Percentiles rank a stretch among this genome's conserved stretches.
Evolutionary conservation across 305 asterid genomes (phyloP).

Genomic region (Solanum hybrid): DNA sequence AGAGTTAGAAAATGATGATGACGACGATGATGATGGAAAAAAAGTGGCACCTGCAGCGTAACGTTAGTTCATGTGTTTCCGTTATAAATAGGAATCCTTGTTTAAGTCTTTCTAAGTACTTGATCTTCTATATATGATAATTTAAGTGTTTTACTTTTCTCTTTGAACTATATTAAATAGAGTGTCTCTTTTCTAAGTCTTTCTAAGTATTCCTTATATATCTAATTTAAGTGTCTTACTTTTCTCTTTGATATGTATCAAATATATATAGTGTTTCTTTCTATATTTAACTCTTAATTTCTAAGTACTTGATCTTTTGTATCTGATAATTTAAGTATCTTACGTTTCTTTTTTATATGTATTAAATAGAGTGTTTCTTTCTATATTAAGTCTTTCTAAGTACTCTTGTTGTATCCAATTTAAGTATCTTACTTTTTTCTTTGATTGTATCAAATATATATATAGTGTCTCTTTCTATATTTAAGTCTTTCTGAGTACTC

Average conservation of each 20-base stretch:
- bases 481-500: not conserved
- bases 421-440: not conserved
- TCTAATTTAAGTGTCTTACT: not conserved
- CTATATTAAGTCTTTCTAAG: not conserved
- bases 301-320: not conserved
- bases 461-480: not conserved
- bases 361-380: too few species aligned
- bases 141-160: not conserved
- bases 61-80: not conserved
- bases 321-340: too few species aligned
- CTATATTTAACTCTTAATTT: not conserved
- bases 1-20: not conserved
- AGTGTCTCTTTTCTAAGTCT: not conserved
- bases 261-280: not conserved
- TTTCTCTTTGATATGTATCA: not conserved
- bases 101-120: not conserved
- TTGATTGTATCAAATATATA: too few species aligned
- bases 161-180: not conserved
- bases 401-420: too few species aligned
- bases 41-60: slow-evolving; percentile 6
- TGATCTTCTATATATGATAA: not conserved
- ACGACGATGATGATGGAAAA: not conserved
- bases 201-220: not conserved
- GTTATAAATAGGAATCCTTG: not conserved
- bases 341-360: not conserved